Base-by-base conservation (phyloP, 1,284 basidiomycete species). In the Apiotrichum domesticum region DNA sequence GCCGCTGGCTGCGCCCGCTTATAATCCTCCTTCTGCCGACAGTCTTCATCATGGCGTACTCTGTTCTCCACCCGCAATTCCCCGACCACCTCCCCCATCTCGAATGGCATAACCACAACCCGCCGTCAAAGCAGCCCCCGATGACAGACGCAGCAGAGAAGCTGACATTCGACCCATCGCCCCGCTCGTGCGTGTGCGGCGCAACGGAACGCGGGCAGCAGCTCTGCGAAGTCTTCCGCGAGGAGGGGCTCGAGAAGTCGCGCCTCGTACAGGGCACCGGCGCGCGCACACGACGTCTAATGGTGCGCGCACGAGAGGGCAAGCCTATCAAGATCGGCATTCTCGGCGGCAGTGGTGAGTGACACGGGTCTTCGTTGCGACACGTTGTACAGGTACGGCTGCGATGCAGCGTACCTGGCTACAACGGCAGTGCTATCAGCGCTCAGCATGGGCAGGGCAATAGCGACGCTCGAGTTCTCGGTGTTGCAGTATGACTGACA, bases 321-420 rank as follows among this genome's bases (percentile, higher is more conserved):
- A 37, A 63, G 37, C 52, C 51, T 13, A 11, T 76, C 40, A 73
- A 73, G 46, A 64, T 76, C 10, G 74, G 74, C 33, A 63, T 76
- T 7, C 54, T 76, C 13, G 74, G 74, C 6, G 74, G 74, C 5
- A 74, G 72, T 56, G 72, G 74, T 76, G 58, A 61, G 72, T 65
- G 41, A n/a, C 6, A 14, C 21, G 21, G 21, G 21, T 21, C 21
- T 21, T 21, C 21, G 21, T 21, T 21, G 21, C 21, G 21, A 21
- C 21, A 21, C 21, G 21, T 21, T 21, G 21, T 21, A 21, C 21
- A 21, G 21, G 21, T 21, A 21, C 21, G 21, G 21, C 21, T 21
- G 21, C 21, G 21, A 21, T 21, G 21, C 21, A 21, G 21, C 21
- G 21, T 21, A 21, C 21, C 21, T 21, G 21, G 21, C 21, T 21